A percentile compares a stretch with the other conserved stretches of the same genome.
These are phyloP conservation scores for Acanthochlamys bracteata DNA, from an alignment of 106 monocot genomes.

Conservation along the genomic window DNA sequence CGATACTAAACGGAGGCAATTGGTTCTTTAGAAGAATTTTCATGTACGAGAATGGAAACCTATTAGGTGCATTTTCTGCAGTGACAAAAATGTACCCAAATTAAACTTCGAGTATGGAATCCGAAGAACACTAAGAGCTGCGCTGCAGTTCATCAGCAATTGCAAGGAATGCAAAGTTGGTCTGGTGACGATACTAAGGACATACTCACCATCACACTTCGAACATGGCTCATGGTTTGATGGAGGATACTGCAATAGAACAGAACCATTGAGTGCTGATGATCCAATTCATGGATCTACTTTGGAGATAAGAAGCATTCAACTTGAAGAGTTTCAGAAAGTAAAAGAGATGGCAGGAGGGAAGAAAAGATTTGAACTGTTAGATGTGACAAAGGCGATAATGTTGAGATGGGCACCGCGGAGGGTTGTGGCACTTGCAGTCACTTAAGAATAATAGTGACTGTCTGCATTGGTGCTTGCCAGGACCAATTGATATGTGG, in stretches of 20 bases:
- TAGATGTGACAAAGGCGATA: slow-evolving; percentile 66
- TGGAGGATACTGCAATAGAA: slow-evolving; percentile 54
- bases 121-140: slow-evolving; percentile 12
- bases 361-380: slow-evolving; percentile 13
- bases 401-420: slow-evolving; percentile 63
- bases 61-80: slow-evolving; percentile 71
- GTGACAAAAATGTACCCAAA: no score
- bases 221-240: slow-evolving; percentile 46
- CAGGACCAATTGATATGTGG: slow-evolving; percentile 69
- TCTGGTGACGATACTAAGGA: slow-evolving; percentile 41
- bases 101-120: slow-evolving; percentile 4
- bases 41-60: slow-evolving; percentile 25
- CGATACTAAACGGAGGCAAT: no score
- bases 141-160: slow-evolving; percentile 22
- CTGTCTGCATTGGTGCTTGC: slow-evolving; percentile 78
- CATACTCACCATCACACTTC: slow-evolving; percentile 55
- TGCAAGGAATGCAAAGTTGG: slow-evolving; percentile 22
- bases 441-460: slow-evolving; percentile 36
- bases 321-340: slow-evolving; percentile 29
- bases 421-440: slow-evolving; percentile 35
- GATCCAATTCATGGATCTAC: not conserved
- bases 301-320: slow-evolving; percentile 24
- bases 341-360: not conserved
- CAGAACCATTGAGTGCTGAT: no score
- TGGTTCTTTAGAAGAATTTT: slow-evolving; percentile 61